These are phyloP conservation scores for Carallia pectinifolia DNA, from an alignment of 345 rosid species.

Conservation along the genomic window DNA sequence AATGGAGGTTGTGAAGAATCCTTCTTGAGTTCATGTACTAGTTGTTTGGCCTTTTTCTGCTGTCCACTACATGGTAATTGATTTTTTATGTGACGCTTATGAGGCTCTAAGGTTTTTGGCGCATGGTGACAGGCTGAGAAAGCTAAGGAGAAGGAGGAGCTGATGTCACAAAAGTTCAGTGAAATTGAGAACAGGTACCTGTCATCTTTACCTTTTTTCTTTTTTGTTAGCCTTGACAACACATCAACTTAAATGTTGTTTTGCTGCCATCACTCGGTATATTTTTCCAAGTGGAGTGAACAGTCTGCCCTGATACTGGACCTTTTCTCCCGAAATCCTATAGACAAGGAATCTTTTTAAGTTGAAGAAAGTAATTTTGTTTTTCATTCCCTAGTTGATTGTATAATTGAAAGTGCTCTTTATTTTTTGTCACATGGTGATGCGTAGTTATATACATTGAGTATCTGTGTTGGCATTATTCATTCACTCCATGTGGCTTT, in stretches of 20 bases:
- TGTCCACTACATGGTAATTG: not conserved
- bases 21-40: constrained; percentile 17
- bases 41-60: not conserved
- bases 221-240: not conserved
- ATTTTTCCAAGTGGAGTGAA: too few relatives aligned
- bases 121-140: constrained; percentile 77
- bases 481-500: too few relatives aligned
- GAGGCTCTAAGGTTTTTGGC: constrained; percentile 13
- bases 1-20: constrained; percentile 59
- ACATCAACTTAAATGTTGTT: not conserved
- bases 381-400: too few relatives aligned
- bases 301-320: too few relatives aligned
- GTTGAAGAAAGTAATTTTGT: too few relatives aligned
- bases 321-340: too few relatives aligned
- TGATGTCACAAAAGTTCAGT: constrained; percentile 53
- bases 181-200: constrained; percentile 63
- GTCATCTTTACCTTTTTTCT: constrained; percentile 1
- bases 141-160: constrained; percentile 87
- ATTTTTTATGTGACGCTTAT: not conserved
- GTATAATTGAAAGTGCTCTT: too few relatives aligned
- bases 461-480: too few relatives aligned
- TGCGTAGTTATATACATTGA: too few relatives aligned
- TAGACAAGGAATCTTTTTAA: too few relatives aligned
- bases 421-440: too few relatives aligned
- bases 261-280: too few relatives aligned